These are phyloP conservation scores for Aegle marmelos DNA, from an alignment of 345 rosid species.

Conservation along the genomic window DNA sequence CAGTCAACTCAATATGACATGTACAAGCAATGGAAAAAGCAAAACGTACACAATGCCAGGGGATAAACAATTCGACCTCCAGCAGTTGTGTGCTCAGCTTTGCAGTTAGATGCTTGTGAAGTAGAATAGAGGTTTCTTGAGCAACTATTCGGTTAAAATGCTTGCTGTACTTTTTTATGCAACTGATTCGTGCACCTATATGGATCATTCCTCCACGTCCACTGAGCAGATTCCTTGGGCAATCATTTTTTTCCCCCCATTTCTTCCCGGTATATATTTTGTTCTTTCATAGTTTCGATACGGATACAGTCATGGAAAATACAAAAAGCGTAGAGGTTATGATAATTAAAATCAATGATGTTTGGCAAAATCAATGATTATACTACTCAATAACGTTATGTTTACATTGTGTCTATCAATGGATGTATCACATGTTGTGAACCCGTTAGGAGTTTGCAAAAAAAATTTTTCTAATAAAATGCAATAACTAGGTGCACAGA, in stretches of 20 bases:
- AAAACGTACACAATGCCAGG: conserved; percentile 26
- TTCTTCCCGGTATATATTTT: neutral
- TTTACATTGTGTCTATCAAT: too few species aligned
- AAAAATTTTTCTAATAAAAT: too few species aligned
- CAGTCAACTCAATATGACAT: conserved; percentile 57
- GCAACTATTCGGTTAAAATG: neutral
- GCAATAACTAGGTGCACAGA: too few species aligned
- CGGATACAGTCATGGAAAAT: too few species aligned
- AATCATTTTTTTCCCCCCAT: neutral
- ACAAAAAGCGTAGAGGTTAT: too few species aligned
- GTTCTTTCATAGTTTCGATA: too few species aligned
- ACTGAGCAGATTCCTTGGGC: neutral
- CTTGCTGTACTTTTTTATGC: neutral
- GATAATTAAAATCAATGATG: too few species aligned
- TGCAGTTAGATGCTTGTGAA: conserved; percentile 43
- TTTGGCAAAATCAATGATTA: too few species aligned
- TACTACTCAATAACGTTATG: too few species aligned
- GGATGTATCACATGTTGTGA: too few species aligned
- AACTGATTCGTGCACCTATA: conserved; percentile 8
- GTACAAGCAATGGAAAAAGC: conserved; percentile 50
- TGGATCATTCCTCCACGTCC: conserved; percentile 1
- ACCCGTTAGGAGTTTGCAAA: too few species aligned
- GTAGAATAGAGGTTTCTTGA: neutral
- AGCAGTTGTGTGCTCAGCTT: conserved; percentile 52
- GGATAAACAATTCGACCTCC: conserved; percentile 23